These are phyloP conservation scores for Phaffia australis DNA, from an alignment of 768 basidiomycete genomes.

Conservation along the genomic window DNA sequence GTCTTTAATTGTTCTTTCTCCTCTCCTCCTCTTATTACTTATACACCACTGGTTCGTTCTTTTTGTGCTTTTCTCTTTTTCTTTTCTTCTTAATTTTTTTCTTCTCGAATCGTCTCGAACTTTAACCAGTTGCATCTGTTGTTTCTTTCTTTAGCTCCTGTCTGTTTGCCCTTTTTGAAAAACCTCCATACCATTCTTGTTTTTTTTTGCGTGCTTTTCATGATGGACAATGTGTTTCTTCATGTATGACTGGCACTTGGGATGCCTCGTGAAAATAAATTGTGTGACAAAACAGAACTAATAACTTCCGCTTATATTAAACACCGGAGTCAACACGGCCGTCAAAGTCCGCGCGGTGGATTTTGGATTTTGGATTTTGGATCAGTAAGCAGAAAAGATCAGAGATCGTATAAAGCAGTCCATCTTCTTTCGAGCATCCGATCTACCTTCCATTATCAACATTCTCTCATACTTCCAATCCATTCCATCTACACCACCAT, in stretches of 20 bases:
- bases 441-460: neutral
- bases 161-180: no score
- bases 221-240: no score
- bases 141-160: neutral
- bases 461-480: neutral
- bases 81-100: neutral
- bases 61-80: neutral
- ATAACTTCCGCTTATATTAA: no score
- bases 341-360: no score
- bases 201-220: no score
- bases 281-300: no score
- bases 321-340: no score
- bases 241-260: neutral
- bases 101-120: neutral
- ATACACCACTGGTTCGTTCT: neutral
- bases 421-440: neutral
- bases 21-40: no score
- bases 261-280: neutral
- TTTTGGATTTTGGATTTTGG: no score
- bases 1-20: no score
- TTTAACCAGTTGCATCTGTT: neutral
- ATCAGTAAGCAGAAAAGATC: neutral
- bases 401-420: neutral
- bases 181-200: neutral
- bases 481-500: neutral